Evolutionary conservation across 208 protist genomes (phyloP), one percentile per base, ranked within the genome.

Genomic region (Leishmania major): DNA sequence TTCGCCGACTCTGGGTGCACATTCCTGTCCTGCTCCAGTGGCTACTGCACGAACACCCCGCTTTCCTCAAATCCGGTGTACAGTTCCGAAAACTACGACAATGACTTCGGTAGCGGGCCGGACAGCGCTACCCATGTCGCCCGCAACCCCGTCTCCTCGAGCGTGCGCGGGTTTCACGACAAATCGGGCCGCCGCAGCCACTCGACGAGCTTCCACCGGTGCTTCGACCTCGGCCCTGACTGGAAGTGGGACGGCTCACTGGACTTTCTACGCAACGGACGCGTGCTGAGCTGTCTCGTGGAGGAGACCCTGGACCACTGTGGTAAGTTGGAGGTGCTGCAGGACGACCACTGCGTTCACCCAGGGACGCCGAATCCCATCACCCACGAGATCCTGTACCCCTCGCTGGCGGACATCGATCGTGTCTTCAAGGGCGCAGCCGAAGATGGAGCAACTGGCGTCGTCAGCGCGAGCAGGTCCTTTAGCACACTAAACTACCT

Each of bases 231-330:
- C 35, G 79, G 67, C 49, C 43, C 75, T 22, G 77, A 85, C 69
- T 89, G 85, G 85, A 69, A 73, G 73, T 79, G 75, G 70, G 87
- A 92, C 62, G 88, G 87, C 70, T 82, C 85, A 1, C 62, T 92
- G 22, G 81, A 92, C 74, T 87, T 86, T 22, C 70, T 92, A 57
- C 87, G 89, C 75, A 88, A 92, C 51, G 89, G 89, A n/a, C 75
- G 47, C 31, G 66, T 88, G 35, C 81, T 92, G 3, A 79, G 78
- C 73, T 75, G 22, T 6, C 79, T 90, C 5, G 73, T 92, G 11
- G 81, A 88, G 80, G 83, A 86, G 80, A 73, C 81, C 43, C 76
- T 92, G 4, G 72, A 79, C 62, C 82, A 80, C 82, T 71, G 78
- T 69, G 82, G 82, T n/a, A 86, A 82, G 62, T 60, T 86, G 7